Percentiles rank a stretch among this genome's conserved stretches.
Evolutionary conservation across 164 flowering plant genomes (phyloP).

Genomic region (Tinospora cordifolia): DNA sequence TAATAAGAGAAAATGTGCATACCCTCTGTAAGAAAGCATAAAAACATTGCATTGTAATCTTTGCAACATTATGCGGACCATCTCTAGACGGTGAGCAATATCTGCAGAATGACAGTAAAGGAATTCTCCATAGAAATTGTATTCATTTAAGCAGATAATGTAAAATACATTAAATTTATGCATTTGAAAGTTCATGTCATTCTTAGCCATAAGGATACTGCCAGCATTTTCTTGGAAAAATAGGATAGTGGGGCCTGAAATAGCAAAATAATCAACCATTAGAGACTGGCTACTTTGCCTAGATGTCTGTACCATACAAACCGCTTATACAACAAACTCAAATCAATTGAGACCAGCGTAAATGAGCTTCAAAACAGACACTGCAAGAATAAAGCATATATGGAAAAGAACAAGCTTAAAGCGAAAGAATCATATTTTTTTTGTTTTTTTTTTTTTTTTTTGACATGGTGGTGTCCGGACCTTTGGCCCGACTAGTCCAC

Average conservation of each 20-base stretch:
- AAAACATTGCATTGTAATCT: constrained; percentile 93
- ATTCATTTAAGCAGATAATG: neutral
- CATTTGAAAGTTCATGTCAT: neutral
- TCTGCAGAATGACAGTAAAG: constrained; percentile 57
- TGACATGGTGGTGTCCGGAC: too few species aligned
- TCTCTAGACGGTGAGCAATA: constrained; percentile 98
- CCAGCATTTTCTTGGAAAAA: constrained; percentile 99
- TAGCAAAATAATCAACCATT: constrained; percentile 3
- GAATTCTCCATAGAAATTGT: constrained; percentile 19
- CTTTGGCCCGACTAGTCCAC: too few species aligned
- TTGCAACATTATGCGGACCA: constrained; percentile 88
- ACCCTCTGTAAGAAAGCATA: constrained; percentile 99
- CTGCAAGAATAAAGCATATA: neutral
- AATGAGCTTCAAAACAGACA: neutral
- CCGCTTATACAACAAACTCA: neutral
- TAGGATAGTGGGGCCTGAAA: constrained; percentile 95
- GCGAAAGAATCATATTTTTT: neutral
- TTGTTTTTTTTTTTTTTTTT: too few species aligned
- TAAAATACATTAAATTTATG: neutral
- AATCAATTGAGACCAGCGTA: neutral
- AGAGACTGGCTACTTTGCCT: constrained; percentile 1
- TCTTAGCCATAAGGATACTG: constrained; percentile 64
- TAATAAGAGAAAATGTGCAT: constrained; percentile 10
- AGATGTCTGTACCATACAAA: neutral
- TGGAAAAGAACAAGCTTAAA: neutral